Evolutionary conservation across 2,329 filamentous ascomycete species (phyloP).

Genomic region (Phialocephala sp.): DNA sequence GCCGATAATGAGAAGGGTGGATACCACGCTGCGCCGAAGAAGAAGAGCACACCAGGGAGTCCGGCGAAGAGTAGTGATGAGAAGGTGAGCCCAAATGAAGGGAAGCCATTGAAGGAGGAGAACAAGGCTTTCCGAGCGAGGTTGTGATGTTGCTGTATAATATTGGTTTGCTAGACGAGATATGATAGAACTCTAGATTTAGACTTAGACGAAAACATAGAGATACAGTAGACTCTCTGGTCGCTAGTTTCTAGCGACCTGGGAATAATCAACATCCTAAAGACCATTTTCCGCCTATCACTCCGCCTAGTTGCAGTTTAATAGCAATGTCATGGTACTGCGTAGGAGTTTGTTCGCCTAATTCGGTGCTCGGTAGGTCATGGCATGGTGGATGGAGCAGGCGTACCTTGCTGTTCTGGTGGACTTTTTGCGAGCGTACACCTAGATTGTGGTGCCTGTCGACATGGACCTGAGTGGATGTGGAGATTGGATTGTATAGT

Average conservation of each 20-base stretch:
- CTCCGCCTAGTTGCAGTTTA: no score
- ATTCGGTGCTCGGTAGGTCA: no score
- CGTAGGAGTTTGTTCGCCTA: no score
- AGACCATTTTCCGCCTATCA: no score
- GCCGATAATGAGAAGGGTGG: constrained; percentile 62
- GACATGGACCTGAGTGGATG: no score
- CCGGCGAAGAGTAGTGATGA: constrained; percentile 42
- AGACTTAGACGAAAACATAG: constrained; percentile 22
- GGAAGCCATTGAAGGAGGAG: constrained; percentile 46
- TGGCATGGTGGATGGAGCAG: no score
- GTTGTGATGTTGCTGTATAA: constrained; percentile 29
- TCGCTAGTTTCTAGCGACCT: not conserved
- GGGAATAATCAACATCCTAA: constrained; percentile 28
- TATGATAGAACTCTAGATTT: constrained; percentile 2
- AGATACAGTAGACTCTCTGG: constrained; percentile 18
- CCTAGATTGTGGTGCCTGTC: no score
- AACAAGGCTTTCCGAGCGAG: constrained; percentile 38
- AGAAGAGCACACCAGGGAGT: constrained; percentile 47
- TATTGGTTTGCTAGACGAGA: constrained; percentile 1
- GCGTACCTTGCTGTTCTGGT: no score
- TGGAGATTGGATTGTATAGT: no score
- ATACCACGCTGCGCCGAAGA: constrained; percentile 62
- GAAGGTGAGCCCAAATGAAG: constrained; percentile 44
- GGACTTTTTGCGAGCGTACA: no score
- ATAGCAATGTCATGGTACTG: no score